These are phyloP conservation scores for Ormosia emarginata DNA, from an alignment of 306 rosid species.

Conservation along the genomic window DNA sequence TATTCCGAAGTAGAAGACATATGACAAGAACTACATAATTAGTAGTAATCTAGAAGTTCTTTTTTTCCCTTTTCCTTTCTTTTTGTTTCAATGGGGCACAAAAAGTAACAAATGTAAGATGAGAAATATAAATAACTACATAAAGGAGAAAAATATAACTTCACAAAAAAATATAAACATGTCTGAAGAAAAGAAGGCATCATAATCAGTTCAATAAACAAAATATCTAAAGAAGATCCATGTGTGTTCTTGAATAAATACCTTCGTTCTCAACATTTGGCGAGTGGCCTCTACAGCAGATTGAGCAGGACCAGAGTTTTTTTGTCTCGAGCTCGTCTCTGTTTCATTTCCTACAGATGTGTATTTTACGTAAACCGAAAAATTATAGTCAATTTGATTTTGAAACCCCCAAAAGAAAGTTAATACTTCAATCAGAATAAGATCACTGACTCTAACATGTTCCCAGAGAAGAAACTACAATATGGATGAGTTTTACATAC, in stretches of 20 bases:
- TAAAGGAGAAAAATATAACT: not conserved
- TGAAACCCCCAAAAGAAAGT: not conserved
- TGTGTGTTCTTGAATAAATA: slow-evolving; percentile 15
- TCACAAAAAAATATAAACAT: no score
- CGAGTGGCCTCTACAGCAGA: slow-evolving; percentile 69
- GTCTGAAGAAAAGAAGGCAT: not conserved
- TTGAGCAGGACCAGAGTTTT: slow-evolving; percentile 59
- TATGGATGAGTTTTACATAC: not conserved
- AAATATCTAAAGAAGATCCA: not conserved
- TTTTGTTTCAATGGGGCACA: not conserved
- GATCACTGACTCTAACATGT: not conserved
- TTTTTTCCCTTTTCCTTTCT: not conserved
- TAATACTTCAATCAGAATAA: not conserved
- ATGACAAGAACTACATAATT: not conserved
- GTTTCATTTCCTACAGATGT: slow-evolving; percentile 44
- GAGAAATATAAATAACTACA: not conserved
- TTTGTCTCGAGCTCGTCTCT: slow-evolving; percentile 42
- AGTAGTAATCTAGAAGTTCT: not conserved
- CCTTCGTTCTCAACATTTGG: slow-evolving; percentile 64
- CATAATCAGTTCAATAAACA: not conserved
- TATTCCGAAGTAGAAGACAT: not conserved
- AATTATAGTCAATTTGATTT: not conserved
- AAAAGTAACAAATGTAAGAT: not conserved
- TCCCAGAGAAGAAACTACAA: not conserved
- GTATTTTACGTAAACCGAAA: not conserved